Conservation (phyloP, 257 asterid species). For the Voacanga thouarsii region DNA sequence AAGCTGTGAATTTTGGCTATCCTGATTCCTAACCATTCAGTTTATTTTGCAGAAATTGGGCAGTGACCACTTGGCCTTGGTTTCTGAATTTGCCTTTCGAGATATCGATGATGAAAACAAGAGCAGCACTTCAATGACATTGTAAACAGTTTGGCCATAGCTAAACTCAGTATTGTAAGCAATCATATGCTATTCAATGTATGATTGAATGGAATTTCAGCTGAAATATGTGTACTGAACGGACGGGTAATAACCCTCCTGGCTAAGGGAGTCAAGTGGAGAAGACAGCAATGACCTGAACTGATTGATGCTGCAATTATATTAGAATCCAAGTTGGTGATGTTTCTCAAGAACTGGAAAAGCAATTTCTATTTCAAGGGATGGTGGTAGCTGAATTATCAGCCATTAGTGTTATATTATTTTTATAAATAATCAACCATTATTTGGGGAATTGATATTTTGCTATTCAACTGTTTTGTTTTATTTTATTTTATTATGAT, state of each 20-base stretch:
- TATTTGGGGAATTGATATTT: too few relatives aligned
- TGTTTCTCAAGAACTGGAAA: not conserved
- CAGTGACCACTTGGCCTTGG: conserved; percentile 42
- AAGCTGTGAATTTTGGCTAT: not conserved
- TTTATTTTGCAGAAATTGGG: conserved; percentile 31
- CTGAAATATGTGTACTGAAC: not conserved
- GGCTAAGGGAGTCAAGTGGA: not conserved
- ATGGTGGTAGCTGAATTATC: too few relatives aligned
- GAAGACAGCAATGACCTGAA: not conserved
- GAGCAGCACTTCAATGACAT: not conserved
- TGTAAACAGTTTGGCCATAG: not conserved
- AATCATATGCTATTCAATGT: not conserved
- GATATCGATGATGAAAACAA: conserved; percentile 12
- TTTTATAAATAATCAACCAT: too few relatives aligned
- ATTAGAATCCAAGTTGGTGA: not conserved
- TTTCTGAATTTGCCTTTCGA: conserved; percentile 33
- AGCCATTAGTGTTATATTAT: too few relatives aligned
- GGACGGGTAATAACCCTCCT: not conserved
- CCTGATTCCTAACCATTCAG: not conserved
- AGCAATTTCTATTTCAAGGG: too few relatives aligned
- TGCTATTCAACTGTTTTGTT: too few relatives aligned
- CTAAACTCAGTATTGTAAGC: not conserved
- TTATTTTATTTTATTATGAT: too few relatives aligned
- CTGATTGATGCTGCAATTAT: not conserved
- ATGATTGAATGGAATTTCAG: too few relatives aligned